These are phyloP conservation scores for Xylaria grammica DNA, from an alignment of 495 filamentous ascomycete species.

Conservation along the genomic window DNA sequence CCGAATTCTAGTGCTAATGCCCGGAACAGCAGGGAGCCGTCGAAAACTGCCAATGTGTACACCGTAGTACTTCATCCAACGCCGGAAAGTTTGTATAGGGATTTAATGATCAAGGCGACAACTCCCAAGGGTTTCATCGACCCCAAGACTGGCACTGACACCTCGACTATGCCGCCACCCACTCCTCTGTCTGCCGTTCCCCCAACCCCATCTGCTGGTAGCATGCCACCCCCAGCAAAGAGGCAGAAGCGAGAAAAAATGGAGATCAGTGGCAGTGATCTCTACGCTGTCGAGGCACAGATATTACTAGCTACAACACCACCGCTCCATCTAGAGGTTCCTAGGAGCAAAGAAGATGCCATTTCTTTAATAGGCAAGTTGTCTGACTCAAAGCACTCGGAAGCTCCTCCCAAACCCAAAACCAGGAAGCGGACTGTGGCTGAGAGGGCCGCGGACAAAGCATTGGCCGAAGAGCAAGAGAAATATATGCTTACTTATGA, in stretches of 20 bases:
- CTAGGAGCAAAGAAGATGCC: conserved; percentile 67
- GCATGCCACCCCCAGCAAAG: conserved; percentile 67
- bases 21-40: conserved; percentile 53
- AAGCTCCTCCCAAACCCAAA: conserved; percentile 81
- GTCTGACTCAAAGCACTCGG: conserved; percentile 74
- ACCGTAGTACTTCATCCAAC: conserved; percentile 90
- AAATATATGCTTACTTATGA: conserved; percentile 93
- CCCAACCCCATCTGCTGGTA: conserved; percentile 58
- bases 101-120: conserved; percentile 75
- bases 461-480: conserved; percentile 84
- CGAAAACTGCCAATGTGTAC: conserved; percentile 65
- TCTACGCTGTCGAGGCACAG: conserved; percentile 75
- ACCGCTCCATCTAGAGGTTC: conserved; percentile 77
- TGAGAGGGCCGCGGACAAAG: conserved; percentile 92
- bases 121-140: conserved; percentile 62
- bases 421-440: conserved; percentile 90
- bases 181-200: conserved; percentile 69
- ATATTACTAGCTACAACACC: conserved; percentile 72
- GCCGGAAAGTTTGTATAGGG: conserved; percentile 69
- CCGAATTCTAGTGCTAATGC: conserved; percentile 49
- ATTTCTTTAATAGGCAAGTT: conserved; percentile 71
- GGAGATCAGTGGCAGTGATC: conserved; percentile 72
- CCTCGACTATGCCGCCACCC: conserved; percentile 63
- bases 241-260: conserved; percentile 71
- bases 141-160: conserved; percentile 53